Base-by-base conservation (phyloP, 805 yeast species). In the Debaryomyces castellii region DNA sequence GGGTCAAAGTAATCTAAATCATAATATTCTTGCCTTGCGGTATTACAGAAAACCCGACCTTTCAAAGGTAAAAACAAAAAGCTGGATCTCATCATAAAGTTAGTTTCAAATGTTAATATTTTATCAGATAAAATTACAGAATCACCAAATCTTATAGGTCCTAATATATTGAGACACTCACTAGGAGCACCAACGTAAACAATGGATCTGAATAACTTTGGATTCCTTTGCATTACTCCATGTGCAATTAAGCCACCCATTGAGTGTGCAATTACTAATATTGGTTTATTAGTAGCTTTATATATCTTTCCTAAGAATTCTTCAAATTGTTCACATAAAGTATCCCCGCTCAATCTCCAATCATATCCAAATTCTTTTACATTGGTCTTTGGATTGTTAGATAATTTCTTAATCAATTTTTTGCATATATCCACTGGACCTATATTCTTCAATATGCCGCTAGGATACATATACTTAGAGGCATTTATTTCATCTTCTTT, bases 221-320 rank as follows among this genome's bases (percentile, higher is more conserved):
- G 90, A 47, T 81, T 77, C 42, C 69, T 68, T 44, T 85, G 86
- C 74, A 91, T 69, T 0, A 86, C 89, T 45, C 85, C 83, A 59
- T 89, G 96, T 0, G 96, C 82, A 5, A 91, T 77, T 27, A 91
- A 60, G 0, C 97, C 97, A 43, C 97, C 97, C 97, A 91, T 90
- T 0, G 96, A 89, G 62, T 91, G 97, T 0, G 94, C 94, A 43
- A 91, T 80, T 1, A 91, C 81, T 21, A 85, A 66, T 0, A 83
- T 76, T 10, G 87, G 89, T 49, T 77, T 77, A 14, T 80, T 81
- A 0, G 77, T 78, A 21, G 64, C 56, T 9, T 70, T 60, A 39
- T 77, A 72, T 22, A 89, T 66, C 5, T 70, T 57, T 16, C 55
- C 54, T 12, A 88, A 61, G 40, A 72, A 73, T n/a, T 73, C 63